Evolutionary conservation across 768 basidiomycete species (phyloP), one percentile per base, ranked within the genome.

Genomic region (Peribolospora baueri): DNA sequence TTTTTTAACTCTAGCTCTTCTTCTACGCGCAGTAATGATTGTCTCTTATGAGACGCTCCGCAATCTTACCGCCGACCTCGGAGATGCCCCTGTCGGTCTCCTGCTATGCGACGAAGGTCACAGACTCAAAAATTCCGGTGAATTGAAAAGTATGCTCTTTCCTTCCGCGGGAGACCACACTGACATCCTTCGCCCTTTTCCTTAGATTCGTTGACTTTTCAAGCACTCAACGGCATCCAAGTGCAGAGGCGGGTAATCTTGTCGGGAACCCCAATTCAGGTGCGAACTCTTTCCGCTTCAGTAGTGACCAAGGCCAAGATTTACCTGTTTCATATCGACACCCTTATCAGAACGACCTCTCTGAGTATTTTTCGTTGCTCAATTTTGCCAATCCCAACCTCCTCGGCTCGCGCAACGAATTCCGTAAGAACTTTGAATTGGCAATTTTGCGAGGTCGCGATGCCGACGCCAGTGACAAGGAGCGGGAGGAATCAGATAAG

Each of bases 81-180:
- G 79, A 3, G 76, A 74, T 55, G 85, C 83, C 59, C 78, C 73
- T 52, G 83, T 98, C 50, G 93, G 93, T 2, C 68, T 98, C 11
- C 69, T 98, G n/a, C 76, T 98, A 40, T 91, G 87, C 58, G 91
- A 98, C 62, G 91, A 98, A 70, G 91, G 91, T 4, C 91, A 98
- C 70, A 73, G 91, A 52, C 71, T 98, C 57, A 98, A 98, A 70
- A 98, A 98, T 65, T 84, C 84, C 50, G 84, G 88, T 84, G 59
- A 53, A 72, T 68, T 54, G 3, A 8, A 40, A 10, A 5, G 42
- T 11, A 13, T 46, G 39, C 42, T 14, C 47, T 13, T 51, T 36
- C 10, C 43, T 7, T 14, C 7, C 5, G 47, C 53, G 54, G 58
- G 41, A 42, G 59, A 60, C 56, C 48, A 56, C 5, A 60, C 60